These are phyloP conservation scores for Ophiostoma montium DNA, from an alignment of 2,329 filamentous ascomycete species.

Conservation along the genomic window DNA sequence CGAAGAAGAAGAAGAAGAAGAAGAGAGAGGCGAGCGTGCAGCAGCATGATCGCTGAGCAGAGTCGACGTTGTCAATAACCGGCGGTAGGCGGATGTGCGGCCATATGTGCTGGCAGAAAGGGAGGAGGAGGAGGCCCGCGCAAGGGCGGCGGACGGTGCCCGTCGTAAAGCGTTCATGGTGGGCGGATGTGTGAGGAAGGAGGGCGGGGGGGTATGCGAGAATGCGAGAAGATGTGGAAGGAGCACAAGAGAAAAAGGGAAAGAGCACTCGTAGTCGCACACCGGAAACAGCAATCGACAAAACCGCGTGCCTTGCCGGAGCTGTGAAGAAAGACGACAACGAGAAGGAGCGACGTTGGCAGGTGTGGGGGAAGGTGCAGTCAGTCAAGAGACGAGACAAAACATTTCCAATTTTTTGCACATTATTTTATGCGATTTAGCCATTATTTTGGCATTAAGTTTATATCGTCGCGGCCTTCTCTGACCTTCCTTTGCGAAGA, in stretches of 20 bases:
- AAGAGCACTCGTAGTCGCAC: constrained; percentile 6
- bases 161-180: constrained; percentile 33
- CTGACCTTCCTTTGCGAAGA: background rate
- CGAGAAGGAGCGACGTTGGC: background rate
- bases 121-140: constrained; percentile 24
- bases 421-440: constrained; percentile 5
- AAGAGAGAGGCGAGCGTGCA: constrained; percentile 17
- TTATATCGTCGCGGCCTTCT: background rate
- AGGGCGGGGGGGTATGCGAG: background rate
- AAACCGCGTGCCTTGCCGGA: constrained; percentile 6
- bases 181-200: constrained; percentile 6
- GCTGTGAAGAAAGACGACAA: background rate
- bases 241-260: constrained; percentile 8
- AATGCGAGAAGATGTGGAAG: background rate
- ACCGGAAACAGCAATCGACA: constrained; percentile 2
- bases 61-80: constrained; percentile 25
- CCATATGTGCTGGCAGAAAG: constrained; percentile 21
- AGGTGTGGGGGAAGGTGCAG: constrained; percentile 1
- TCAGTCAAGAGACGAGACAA: constrained; percentile 1
- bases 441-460: background rate
- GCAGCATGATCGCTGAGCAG: constrained; percentile 4
- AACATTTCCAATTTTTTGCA: constrained; percentile 9
- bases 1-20: constrained; percentile 28
- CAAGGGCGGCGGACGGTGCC: constrained; percentile 27
- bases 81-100: constrained; percentile 33